These are phyloP conservation scores for Juncus inflexus DNA, from an alignment of 176 grass and related monocot genomes.

Conservation along the genomic window DNA sequence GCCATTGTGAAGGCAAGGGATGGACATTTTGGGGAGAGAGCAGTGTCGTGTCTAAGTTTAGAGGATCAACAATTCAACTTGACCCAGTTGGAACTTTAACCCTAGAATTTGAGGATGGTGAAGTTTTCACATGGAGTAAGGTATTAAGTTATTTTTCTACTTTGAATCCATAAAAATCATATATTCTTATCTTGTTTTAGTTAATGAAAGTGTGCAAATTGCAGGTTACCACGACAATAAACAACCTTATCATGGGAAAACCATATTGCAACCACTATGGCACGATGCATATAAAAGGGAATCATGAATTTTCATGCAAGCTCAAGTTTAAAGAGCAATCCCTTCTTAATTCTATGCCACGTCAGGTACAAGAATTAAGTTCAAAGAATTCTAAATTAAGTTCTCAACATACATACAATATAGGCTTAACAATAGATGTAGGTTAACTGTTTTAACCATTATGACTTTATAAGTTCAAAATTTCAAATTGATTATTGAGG, in stretches of 20 bases:
- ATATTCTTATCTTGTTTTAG: neutral
- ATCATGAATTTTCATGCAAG: constrained; percentile 41
- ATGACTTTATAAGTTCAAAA: too few species aligned
- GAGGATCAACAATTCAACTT: constrained; percentile 57
- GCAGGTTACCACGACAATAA: constrained; percentile 53
- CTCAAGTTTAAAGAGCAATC: constrained; percentile 50
- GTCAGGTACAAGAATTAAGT: constrained; percentile 37
- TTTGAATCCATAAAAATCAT: constrained; percentile 6
- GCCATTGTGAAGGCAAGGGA: constrained; percentile 56
- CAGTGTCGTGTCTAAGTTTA: constrained; percentile 51
- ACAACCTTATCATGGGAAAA: constrained; percentile 49
- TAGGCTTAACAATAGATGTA: too few species aligned
- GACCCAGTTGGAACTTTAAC: constrained; percentile 52
- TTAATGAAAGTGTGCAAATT: neutral
- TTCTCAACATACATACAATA: too few species aligned
- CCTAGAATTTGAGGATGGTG: constrained; percentile 56
- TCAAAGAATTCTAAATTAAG: neutral
- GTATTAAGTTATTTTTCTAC: constrained; percentile 44
- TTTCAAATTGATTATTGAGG: too few species aligned
- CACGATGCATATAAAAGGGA: constrained; percentile 47
- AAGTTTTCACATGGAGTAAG: constrained; percentile 5
- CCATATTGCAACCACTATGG: constrained; percentile 61
- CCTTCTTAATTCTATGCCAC: constrained; percentile 44
- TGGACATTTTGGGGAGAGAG: constrained; percentile 68
- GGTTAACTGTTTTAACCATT: too few species aligned